Evolutionary conservation across 2,329 filamentous ascomycete species (phyloP).

Genomic region (Phaeosphaeriaceae sp.): DNA sequence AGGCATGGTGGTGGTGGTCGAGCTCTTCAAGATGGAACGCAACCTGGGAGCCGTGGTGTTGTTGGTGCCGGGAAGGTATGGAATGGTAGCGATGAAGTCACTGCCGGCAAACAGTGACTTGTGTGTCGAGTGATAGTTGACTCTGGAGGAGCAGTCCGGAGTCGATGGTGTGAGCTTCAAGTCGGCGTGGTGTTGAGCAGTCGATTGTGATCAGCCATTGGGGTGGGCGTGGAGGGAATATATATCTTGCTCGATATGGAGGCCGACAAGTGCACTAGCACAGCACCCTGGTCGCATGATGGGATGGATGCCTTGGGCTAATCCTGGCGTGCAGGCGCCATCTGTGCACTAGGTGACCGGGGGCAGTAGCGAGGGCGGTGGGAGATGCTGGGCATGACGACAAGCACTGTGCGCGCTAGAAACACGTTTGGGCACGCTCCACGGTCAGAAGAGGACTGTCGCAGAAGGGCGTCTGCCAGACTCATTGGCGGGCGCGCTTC

Average conservation of each 20-base stretch:
- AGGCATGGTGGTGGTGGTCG: slow-evolving; percentile 41
- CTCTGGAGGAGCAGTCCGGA: slow-evolving; percentile 17
- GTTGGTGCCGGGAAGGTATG: slow-evolving; percentile 28
- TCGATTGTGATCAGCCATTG: slow-evolving; percentile 25
- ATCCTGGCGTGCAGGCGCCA: slow-evolving; percentile 23
- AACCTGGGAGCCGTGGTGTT: slow-evolving; percentile 40
- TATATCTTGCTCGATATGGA: slow-evolving; percentile 41
- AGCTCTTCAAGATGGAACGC: slow-evolving; percentile 41
- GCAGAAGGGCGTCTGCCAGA: slow-evolving; percentile 9
- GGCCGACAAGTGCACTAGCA: slow-evolving; percentile 17
- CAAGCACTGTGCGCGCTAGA: slow-evolving; percentile 21
- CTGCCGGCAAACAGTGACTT: slow-evolving; percentile 29
- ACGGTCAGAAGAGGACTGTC: slow-evolving; percentile 31
- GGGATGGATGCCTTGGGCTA: slow-evolving; percentile 36
- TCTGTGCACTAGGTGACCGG: slow-evolving; percentile 10
- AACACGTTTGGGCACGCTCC: slow-evolving; percentile 24
- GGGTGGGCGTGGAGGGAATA: slow-evolving; percentile 35
- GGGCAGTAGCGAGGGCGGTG: slow-evolving; percentile 37
- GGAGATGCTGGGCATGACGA: slow-evolving; percentile 38
- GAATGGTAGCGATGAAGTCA: slow-evolving; percentile 37
- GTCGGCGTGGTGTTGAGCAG: slow-evolving; percentile 16
- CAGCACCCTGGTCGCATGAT: slow-evolving; percentile 17
- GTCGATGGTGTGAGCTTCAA: slow-evolving; percentile 10
- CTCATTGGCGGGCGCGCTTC: slow-evolving; percentile 21
- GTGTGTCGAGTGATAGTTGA: not conserved